Base-by-base conservation (phyloP, 129 eudicot genomes). In the Flaveria ramosissima region DNA sequence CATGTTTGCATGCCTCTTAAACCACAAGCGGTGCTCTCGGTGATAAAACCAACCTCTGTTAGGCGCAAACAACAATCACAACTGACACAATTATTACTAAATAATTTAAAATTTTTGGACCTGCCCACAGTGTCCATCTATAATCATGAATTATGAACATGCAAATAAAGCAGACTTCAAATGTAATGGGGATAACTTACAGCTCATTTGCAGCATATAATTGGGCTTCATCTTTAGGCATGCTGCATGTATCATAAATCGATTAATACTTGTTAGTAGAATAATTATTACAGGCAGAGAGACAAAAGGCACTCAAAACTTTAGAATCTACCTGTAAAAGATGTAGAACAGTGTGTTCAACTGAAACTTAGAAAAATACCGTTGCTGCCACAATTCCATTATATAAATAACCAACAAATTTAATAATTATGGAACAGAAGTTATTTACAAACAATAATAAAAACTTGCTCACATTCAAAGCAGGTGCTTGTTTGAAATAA, bases 181-280 rank as follows among this genome's bases (percentile, higher is more conserved):
- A 30, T 36, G 21, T 14, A 65, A n/a, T 7, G 14, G n/a, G 21
- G 64, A 72, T 45, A 69, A 59, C 92, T 69, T 89, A 92, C 97
- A 92, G 79, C 82, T 89, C 96, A 83, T 88, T 89, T 48, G 96
- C 93, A 59, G 96, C 97, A 80, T 84, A 86, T 78, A 89, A 53
- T 45, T 92, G 97, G 39, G 96, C 94, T 81, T 92, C 96, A 52
- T 92, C 98, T 82, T 83, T 86, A 11, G 98, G 98, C 98, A 92
- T 92, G 85, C 98, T 92, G 94, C 92, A 85, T 45, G 68, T 57
- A 65, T 27, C 23, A 80, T 14, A 2, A 48, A 27, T 46, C 27
- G 4, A 21, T 7, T 26, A 15, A 41, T 42, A 51, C 11, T 53
- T 7, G 17, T 6, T 48, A 21, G 61, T 77, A 42, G 60, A 0